Conservation (phyloP, 148 eudicot genomes). For the Arctostaphylos glauca region DNA sequence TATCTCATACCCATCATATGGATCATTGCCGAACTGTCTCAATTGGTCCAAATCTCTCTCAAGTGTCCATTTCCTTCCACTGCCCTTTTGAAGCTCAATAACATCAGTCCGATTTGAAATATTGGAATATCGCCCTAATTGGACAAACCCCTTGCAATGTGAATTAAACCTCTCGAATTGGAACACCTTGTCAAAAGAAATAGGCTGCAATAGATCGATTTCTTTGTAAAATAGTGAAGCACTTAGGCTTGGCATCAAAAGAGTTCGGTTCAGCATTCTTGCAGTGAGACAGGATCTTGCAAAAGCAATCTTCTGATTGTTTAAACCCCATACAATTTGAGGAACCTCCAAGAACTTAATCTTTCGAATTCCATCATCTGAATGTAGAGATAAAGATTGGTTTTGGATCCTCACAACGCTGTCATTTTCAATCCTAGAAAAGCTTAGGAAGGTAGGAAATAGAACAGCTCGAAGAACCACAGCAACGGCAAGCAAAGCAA, state of each 20-base stretch:
- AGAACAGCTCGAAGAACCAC: constrained; percentile 47
- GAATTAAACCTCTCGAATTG: constrained; percentile 64
- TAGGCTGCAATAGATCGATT: constrained; percentile 62
- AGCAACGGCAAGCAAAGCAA: constrained; percentile 41
- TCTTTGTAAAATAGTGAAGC: constrained; percentile 95
- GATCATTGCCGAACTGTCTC: constrained; percentile 41
- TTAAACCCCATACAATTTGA: constrained; percentile 94
- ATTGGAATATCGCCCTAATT: constrained; percentile 57
- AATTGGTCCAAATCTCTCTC: constrained; percentile 79
- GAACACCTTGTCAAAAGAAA: constrained; percentile 82
- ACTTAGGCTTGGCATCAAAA: constrained; percentile 89
- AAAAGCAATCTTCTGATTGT: constrained; percentile 95
- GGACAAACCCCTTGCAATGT: constrained; percentile 74
- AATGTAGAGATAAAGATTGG: neutral
- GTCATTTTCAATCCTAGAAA: constrained; percentile 28
- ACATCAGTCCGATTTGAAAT: constrained; percentile 42
- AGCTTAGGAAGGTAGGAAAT: constrained; percentile 32
- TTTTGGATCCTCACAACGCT: constrained; percentile 19
- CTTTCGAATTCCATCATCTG: constrained; percentile 26
- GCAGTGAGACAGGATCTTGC: constrained; percentile 94
- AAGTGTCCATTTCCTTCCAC: constrained; percentile 88
- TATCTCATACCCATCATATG: constrained; percentile 52
- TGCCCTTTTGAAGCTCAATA: constrained; percentile 71
- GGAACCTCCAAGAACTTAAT: constrained; percentile 82
- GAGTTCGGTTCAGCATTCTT: constrained; percentile 69